These are phyloP conservation scores for Hanseniaspora valbyensis DNA, from an alignment of 805 yeast species.

Conservation along the genomic window DNA sequence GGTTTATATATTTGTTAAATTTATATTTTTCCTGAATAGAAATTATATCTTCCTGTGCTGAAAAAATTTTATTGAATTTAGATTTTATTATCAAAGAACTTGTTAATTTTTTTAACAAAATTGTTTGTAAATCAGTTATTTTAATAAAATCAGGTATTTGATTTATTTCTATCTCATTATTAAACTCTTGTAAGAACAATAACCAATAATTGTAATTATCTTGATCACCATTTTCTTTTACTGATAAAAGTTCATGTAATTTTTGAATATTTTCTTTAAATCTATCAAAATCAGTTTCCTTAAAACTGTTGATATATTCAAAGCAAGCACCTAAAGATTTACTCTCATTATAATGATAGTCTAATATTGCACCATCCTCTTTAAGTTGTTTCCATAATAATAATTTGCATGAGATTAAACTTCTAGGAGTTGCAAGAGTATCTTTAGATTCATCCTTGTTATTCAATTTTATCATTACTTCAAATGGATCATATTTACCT, in stretches of 20 bases:
- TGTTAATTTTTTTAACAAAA: slow-evolving; percentile 18
- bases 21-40: slow-evolving; percentile 14
- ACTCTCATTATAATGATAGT: slow-evolving; percentile 47
- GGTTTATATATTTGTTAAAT: slow-evolving; percentile 29
- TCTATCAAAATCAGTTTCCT: slow-evolving; percentile 25
- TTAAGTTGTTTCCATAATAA: slow-evolving; percentile 48
- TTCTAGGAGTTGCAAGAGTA: slow-evolving; percentile 27
- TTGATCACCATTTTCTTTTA: slow-evolving; percentile 24
- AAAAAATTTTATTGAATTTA: slow-evolving; percentile 17
- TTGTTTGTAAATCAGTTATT: slow-evolving; percentile 22
- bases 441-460: slow-evolving; percentile 19
- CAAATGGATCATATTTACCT: slow-evolving; percentile 23
- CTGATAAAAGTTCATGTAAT: slow-evolving; percentile 32
- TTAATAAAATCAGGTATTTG: slow-evolving; percentile 21
- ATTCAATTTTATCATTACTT: slow-evolving; percentile 10
- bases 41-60: background rate
- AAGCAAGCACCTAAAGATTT: slow-evolving; percentile 50
- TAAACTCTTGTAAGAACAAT: slow-evolving; percentile 34
- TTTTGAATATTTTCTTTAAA: slow-evolving; percentile 37
- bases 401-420: slow-evolving; percentile 32
- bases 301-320: slow-evolving; percentile 45
- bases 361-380: slow-evolving; percentile 52
- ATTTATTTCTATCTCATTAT: slow-evolving; percentile 14
- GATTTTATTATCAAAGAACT: slow-evolving; percentile 13
- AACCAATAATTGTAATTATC: slow-evolving; percentile 4